Base-by-base conservation (phyloP, 2,329 filamentous ascomycete species). In the Alternaria consortialis region DNA sequence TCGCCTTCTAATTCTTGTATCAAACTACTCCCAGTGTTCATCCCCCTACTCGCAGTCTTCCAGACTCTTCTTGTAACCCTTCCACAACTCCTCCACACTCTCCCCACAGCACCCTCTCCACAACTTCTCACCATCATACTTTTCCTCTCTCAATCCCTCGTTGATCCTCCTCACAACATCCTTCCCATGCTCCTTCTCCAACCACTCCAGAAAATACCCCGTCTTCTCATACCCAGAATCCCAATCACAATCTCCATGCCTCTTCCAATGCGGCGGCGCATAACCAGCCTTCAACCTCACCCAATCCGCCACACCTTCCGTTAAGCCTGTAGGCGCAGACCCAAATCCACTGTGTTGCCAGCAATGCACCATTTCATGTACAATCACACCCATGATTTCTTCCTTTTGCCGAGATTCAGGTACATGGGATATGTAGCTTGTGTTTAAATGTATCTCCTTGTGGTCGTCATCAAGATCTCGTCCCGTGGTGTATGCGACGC, bases 321-420 rank as follows among this genome's bases (percentile, higher is more conserved):
- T 90, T 47, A 98, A 79, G 0, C 95, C 95, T 0, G 90, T 90
- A 2, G 81, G 78, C 43, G 88, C 81, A 5, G 79, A 80, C 0
- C 81, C 83, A 9, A 78, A 81, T 2, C 84, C 90, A 69, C 92
- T 90, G 79, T 92, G 91, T 79, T 98, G 94, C 80, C 91, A 96
- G 80, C 93, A 97, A 81, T 98, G 95, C 13, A 98, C 94, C 63
- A 97, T 89, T 80, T 98, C 94, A 76, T 98, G 94, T 1, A 91
- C 90, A 20, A 98, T 79, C 0, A 98, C 93, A 40, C 95, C 95
- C 17, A 87, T 81, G 60, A 97, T 88, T 80, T 98, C 93, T 39
- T 84, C 79, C 64, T 72, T 79, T 37, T 62, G 69, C 13, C 77
- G 67, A 5, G 67, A 63, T 20, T 74, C 71, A 0, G 84, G 58